phyloP scores from a whole-genome alignment of 345 rosid genomes.

The Hirschfeldia incana region DNA sequence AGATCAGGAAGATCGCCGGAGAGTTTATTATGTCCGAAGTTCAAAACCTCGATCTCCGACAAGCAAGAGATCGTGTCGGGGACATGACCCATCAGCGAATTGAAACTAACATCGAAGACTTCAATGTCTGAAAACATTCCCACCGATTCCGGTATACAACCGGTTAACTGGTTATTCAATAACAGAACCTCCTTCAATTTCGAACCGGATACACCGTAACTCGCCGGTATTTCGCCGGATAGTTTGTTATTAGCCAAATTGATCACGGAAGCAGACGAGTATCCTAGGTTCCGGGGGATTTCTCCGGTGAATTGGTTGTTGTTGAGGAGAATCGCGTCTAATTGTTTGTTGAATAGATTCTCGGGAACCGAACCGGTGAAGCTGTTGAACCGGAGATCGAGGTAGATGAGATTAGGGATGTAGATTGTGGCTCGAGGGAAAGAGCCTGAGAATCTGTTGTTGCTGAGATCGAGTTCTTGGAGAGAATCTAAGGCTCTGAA shows the following conservation, averaged over 20 bases:
- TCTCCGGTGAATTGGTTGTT: conserved; percentile 68
- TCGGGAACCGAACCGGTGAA: conserved; percentile 76
- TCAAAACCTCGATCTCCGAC: conserved; percentile 34
- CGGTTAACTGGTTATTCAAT: conserved; percentile 72
- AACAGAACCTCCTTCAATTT: conserved; percentile 36
- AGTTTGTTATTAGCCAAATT: conserved; percentile 77
- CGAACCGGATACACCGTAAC: conserved; percentile 43
- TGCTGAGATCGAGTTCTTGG: conserved; percentile 83
- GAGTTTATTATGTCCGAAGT: neutral
- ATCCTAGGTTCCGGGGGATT: conserved; percentile 68
- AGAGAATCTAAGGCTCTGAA: conserved; percentile 57
- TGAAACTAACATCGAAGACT: conserved; percentile 49
- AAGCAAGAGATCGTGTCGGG: conserved; percentile 54
- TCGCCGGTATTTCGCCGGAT: conserved; percentile 62
- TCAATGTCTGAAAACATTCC: conserved; percentile 66
- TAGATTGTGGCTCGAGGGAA: conserved; percentile 54
- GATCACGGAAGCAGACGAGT: conserved; percentile 76
- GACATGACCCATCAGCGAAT: neutral
- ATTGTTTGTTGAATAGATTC: conserved; percentile 64
- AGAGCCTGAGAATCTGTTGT: conserved; percentile 70
- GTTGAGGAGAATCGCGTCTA: conserved; percentile 86
- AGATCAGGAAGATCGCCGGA: neutral
- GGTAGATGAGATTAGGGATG: conserved; percentile 67
- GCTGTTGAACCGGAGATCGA: conserved; percentile 84
- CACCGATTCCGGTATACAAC: conserved; percentile 80